Base-by-base conservation (phyloP, 139 green algal species). In the Dunaliella sp. region DNA sequence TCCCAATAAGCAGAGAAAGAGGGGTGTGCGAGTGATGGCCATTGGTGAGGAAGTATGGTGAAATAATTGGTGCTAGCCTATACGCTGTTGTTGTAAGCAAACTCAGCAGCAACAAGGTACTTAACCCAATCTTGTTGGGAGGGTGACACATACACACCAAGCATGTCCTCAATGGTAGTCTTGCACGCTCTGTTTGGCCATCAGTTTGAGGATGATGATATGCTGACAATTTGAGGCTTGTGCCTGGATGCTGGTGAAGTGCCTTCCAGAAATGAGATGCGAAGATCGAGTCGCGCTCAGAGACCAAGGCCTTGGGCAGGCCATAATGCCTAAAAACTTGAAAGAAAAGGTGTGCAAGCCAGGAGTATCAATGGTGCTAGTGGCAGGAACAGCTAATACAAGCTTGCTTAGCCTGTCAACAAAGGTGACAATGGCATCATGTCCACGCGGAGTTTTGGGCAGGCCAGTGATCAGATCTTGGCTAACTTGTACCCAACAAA, bases 101-200 rank as follows among this genome's bases (percentile, higher is more conserved):
- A 86, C 59, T 80, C 82, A 72, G 38, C 82, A 80, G 35, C 34
- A 21, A 35, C 2, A 21, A 86, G 34, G 65, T 86, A 34, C 33
- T 74, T 3, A 33, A 81, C 82, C 82, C 82, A 86, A 72, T 86
- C 82, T 22, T 59, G 12, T 32, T 86, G 82, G 33, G 59, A 36
- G 1, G 82, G 59, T 25, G 32, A 33, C 24, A 86, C 31, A 28
- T 48, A 75, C 24, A 21, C 22, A 24, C 82, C 34, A 75, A 77
- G 90, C 84, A 84, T 89, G 16, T 96, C 92, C 57, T 96, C 84
- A 0, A 95, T 31, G 0, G 88, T 57, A 0, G 86, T 38, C 95
- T 94, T 0, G 86, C 86, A 3, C 91, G 87, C 79, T 97, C 94
- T 25, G 91, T 95, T 36, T 95, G 94, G 21, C 93, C 94, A 87